A percentile compares a stretch with the other conserved stretches of the same genome.
These are phyloP conservation scores for Pythium coloratum DNA, from an alignment of 352 stramenopile species.

Conservation along the genomic window DNA sequence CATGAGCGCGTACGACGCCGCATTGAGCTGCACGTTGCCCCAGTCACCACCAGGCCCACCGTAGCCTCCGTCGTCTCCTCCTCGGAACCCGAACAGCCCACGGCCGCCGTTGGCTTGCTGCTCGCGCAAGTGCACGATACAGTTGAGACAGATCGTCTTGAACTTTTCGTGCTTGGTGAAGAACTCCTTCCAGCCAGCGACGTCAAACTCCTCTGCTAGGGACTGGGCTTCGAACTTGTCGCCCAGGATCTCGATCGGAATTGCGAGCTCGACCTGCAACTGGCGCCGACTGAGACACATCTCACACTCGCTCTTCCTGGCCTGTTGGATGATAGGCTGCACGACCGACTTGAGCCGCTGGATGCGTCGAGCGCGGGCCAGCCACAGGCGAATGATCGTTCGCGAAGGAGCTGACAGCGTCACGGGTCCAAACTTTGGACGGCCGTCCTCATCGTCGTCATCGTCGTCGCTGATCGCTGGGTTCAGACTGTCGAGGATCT, in stretches of 20 bases:
- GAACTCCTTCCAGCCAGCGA: conserved; percentile 95
- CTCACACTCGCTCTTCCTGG: conserved; percentile 92
- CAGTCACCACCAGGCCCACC: conserved; percentile 44
- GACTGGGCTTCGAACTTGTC: conserved; percentile 91
- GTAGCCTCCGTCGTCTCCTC: conserved; percentile 17
- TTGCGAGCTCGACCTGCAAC: conserved; percentile 94
- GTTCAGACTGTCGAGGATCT: conserved; percentile 95
- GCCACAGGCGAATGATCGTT: conserved; percentile 92
- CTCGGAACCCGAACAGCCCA: conserved; percentile 25
- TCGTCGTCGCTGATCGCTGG: conserved; percentile 93
- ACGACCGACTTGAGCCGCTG: conserved; percentile 87
- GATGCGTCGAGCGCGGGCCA: conserved; percentile 81
- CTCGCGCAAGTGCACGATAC: conserved; percentile 80
- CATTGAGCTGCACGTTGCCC: conserved; percentile 69
- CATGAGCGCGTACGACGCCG: conserved; percentile 88
- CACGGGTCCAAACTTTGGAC: conserved; percentile 88
- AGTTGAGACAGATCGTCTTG: conserved; percentile 94
- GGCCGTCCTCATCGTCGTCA: conserved; percentile 77
- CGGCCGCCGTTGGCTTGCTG: conserved; percentile 29
- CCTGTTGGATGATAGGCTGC: conserved; percentile 90
- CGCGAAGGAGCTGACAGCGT: conserved; percentile 89
- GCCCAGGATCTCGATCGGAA: conserved; percentile 91
- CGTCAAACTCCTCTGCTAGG: conserved; percentile 90
- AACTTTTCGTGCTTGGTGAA: conserved; percentile 93
- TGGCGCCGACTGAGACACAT: conserved; percentile 93